Base-by-base conservation (phyloP, 192 early-diverging fungal species). In the Ambispora gerdemannii region DNA sequence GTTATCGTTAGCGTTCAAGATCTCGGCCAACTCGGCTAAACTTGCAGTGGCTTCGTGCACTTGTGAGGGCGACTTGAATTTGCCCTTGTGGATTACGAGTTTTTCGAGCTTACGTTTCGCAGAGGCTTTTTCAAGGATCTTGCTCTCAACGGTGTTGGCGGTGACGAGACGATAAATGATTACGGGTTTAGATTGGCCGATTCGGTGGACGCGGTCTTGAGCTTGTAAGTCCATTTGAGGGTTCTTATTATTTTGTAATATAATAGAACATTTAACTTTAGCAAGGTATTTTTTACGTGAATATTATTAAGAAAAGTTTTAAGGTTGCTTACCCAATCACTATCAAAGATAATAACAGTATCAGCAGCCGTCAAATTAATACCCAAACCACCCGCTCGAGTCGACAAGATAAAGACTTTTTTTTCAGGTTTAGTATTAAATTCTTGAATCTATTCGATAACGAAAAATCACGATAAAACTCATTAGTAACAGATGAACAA, bases 221-320 rank as follows among this genome's bases (percentile, higher is more conserved):
- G 97, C 95, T 74, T 99, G 95, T 62, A 98, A 75, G 75, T 98
- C 97, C 77, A 91, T 90, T 87, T 99, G 97, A n/a, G 95, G 97
- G 72, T 99, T 98, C 92, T 91, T 72, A 55, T 4, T 24, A 19
- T 19, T 7, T 50, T 32, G 28, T 34, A 66, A n/a, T n/a, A n/a
- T n/a, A n/a, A n/a, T n/a, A n/a, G n/a, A n/a, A n/a, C n/a, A n/a
- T 13, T 20, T 27, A 1, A 20, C 24, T 20, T 58, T 58, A 43
- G 38, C 38, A 43, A 10, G 38, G 38, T 10, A n/a, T n/a, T n/a
- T n/a, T n/a, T 43, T 43, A 10, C 38, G 38, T 6, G 7, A 43
- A 43, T 15, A 43, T 10, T 43, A 43, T 10, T 15, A 43, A 52
- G 11, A 67, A 58, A 59, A 58, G n/a, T 15, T 30, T 19, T 63